Evolutionary conservation across 805 yeast genomes (phyloP).

Genomic region (Saccharomycopsis sp.): DNA sequence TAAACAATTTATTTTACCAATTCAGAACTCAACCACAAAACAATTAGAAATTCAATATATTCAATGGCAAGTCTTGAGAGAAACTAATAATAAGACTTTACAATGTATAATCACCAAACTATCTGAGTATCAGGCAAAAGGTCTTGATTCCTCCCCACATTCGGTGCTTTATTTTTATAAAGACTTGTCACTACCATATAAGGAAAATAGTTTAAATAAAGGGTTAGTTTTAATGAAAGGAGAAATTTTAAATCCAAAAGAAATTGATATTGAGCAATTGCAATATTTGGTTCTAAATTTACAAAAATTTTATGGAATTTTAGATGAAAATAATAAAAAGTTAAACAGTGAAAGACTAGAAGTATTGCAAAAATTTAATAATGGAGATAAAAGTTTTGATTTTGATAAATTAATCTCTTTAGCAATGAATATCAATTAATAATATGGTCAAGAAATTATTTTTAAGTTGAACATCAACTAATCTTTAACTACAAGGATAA

Average conservation of each 20-base stretch:
- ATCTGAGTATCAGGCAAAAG: conserved; percentile 10
- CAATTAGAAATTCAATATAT: conserved; percentile 16
- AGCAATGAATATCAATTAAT: conserved; percentile 12
- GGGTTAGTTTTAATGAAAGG: conserved; percentile 18
- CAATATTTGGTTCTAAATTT: conserved; percentile 14
- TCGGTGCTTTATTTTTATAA: conserved; percentile 14
- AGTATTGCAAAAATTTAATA: conserved; percentile 9
- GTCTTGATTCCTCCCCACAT: conserved; percentile 12
- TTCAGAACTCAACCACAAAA: conserved; percentile 7
- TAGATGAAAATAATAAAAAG: conserved; percentile 4
- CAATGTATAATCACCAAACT: conserved; percentile 11
- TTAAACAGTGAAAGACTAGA: conserved; percentile 12
- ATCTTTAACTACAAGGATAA: too few relatives aligned
- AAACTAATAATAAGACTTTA: conserved; percentile 1
- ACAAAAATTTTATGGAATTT: conserved; percentile 17
- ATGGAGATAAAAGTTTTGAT: conserved; percentile 11
- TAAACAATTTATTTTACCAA: conserved; percentile 14
- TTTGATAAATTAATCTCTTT: conserved; percentile 11
- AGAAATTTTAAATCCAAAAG: conserved; percentile 10
- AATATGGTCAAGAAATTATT: too few relatives aligned
- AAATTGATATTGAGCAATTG: conserved; percentile 4
- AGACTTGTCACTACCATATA: conserved; percentile 2
- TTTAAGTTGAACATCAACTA: too few relatives aligned
- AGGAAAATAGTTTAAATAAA: conserved; percentile 4
- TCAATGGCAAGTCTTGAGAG: conserved; percentile 15